These are phyloP conservation scores for Tulasnella sp. DNA, from an alignment of 768 basidiomycete species.

Conservation along the genomic window DNA sequence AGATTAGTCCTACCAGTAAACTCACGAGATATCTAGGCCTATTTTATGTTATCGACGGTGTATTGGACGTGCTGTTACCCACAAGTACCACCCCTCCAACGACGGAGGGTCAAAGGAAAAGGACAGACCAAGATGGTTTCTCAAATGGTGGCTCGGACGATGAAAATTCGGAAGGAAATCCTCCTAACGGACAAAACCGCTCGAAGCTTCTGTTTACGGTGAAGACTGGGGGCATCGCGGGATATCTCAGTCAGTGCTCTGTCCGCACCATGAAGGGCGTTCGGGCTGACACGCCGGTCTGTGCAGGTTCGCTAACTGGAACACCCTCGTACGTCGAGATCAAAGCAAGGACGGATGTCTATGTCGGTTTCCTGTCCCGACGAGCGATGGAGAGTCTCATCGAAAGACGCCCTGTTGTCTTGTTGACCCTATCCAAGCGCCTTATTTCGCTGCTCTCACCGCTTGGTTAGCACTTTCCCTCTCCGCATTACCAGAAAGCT, in stretches of 20 bases:
- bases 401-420: conserved; percentile 88
- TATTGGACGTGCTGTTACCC: conserved; percentile 81
- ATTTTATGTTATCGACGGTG: conserved; percentile 93
- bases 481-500: neutral
- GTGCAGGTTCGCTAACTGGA: conserved; percentile 73
- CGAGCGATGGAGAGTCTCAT: conserved; percentile 79
- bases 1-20: neutral
- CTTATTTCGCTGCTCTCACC: conserved; percentile 90
- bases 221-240: conserved; percentile 94
- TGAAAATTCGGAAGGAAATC: too few relatives aligned
- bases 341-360: conserved; percentile 93
- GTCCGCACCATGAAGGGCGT: neutral
- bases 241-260: conserved; percentile 60
- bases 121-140: too few relatives aligned
- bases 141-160: too few relatives aligned
- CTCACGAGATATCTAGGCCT: conserved; percentile 36
- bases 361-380: conserved; percentile 88
- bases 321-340: conserved; percentile 95
- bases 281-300: neutral
- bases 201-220: conserved; percentile 78
- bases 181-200: too few relatives aligned
- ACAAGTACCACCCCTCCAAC: too few relatives aligned
- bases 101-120: too few relatives aligned
- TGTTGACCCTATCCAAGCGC: conserved; percentile 91
- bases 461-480: conserved; percentile 39